phyloP scores from a whole-genome alignment of 208 protist species.

The Wallacemonas rigidus region DNA sequence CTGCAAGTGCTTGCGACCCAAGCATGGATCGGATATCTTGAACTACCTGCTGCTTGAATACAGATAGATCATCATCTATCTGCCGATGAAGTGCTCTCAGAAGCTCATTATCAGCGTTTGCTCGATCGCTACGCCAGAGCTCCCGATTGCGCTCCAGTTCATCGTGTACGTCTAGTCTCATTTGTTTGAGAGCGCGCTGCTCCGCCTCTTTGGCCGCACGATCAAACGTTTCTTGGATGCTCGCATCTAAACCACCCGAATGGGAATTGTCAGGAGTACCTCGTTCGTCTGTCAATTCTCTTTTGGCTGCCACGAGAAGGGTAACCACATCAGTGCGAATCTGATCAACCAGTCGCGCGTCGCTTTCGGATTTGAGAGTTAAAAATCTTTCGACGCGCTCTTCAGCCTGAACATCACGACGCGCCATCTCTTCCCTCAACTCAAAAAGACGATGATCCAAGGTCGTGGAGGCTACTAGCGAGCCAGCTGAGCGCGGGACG shows the following conservation, averaged over 20 bases:
- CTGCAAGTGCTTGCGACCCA: background rate
- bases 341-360: background rate
- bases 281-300: background rate
- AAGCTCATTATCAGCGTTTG: background rate
- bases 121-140: background rate
- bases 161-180: constrained; percentile 3
- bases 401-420: background rate
- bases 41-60: background rate
- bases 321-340: background rate
- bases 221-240: background rate
- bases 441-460: background rate
- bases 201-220: background rate
- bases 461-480: background rate
- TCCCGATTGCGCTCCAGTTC: constrained; percentile 1
- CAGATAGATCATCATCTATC: background rate
- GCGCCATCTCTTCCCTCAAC: background rate
- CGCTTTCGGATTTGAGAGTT: background rate
- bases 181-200: constrained; percentile 1
- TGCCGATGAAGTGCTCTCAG: background rate
- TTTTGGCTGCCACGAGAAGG: background rate
- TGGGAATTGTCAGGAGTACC: background rate
- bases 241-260: background rate
- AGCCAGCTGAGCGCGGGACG: background rate
- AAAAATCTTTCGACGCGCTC: background rate
- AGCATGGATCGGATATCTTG: constrained; percentile 9